A percentile compares a stretch with the other conserved stretches of the same genome.
Conservation (phyloP, 805 yeast species). For the Pichia deserticola region DNA sequence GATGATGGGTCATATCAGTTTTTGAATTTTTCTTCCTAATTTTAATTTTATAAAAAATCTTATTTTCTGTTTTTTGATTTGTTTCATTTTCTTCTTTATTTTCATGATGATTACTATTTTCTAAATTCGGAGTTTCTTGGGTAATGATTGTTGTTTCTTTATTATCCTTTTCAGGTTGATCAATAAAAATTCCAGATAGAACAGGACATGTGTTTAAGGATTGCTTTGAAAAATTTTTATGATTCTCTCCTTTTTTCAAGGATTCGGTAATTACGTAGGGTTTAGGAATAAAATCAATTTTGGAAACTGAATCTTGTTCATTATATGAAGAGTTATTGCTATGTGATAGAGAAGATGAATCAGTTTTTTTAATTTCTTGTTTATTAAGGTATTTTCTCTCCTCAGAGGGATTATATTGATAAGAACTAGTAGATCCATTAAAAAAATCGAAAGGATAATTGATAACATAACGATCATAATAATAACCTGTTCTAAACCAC, state of each 20-base stretch:
- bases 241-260: not conserved
- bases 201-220: constrained; percentile 4
- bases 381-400: not conserved
- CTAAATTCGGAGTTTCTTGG: no score
- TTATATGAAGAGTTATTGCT: no score
- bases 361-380: not conserved
- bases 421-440: constrained; percentile 4
- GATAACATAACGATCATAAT: constrained; percentile 31
- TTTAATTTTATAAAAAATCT: constrained; percentile 22
- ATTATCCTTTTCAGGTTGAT: not conserved
- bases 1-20: constrained; percentile 12
- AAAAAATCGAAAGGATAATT: constrained; percentile 25
- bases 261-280: constrained; percentile 10
- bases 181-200: constrained; percentile 2
- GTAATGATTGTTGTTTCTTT: not conserved
- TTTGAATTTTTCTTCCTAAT: constrained; percentile 20
- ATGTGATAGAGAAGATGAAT: no score
- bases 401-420: not conserved
- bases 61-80: constrained; percentile 7
- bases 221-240: not conserved
- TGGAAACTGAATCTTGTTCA: not conserved
- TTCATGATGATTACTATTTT: not conserved
- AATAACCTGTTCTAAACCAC: constrained; percentile 31
- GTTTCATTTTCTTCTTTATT: not conserved
- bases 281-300: constrained; percentile 10